Evolutionary conservation across 192 early-diverging fungal species (phyloP).

Genomic region (Umbelopsis sp.): DNA sequence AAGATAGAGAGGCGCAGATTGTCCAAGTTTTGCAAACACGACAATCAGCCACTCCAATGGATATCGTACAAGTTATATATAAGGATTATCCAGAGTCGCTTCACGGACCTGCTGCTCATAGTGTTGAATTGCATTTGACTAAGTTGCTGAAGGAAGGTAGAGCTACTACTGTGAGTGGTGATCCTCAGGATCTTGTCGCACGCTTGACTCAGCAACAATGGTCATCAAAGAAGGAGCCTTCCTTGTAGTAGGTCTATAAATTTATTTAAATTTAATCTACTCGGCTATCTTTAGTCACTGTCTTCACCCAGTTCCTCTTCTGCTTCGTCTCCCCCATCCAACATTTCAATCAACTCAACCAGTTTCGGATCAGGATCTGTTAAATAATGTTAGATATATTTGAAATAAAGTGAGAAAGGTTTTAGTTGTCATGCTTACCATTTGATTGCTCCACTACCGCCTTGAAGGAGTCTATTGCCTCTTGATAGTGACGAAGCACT

Average conservation of each 20-base stretch:
- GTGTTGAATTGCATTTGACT: constrained; percentile 56
- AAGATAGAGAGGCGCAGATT: constrained; percentile 77
- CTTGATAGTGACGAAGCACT: constrained; percentile 29
- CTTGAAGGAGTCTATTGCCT: constrained; percentile 34
- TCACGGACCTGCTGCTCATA: constrained; percentile 52
- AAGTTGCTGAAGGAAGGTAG: constrained; percentile 57
- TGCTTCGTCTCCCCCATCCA: constrained; percentile 12
- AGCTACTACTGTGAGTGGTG: neutral
- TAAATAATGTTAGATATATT: neutral
- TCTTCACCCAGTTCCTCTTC: constrained; percentile 16
- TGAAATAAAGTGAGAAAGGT: neutral
- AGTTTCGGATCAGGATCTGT: neutral
- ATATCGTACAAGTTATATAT: constrained; percentile 61
- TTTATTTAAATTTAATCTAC: neutral
- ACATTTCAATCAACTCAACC: constrained; percentile 5
- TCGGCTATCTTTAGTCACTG: neutral
- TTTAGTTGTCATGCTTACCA: neutral
- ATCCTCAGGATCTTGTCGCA: neutral
- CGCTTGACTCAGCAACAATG: constrained; percentile 19
- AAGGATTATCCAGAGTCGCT: constrained; percentile 52
- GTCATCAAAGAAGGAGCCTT: constrained; percentile 1
- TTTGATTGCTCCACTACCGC: constrained; percentile 22
- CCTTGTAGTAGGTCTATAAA: constrained; percentile 12
- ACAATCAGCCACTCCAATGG: constrained; percentile 34
- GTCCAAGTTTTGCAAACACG: constrained; percentile 31